phyloP scores from a whole-genome alignment of 768 basidiomycete genomes.

The Inosperma sp. region DNA sequence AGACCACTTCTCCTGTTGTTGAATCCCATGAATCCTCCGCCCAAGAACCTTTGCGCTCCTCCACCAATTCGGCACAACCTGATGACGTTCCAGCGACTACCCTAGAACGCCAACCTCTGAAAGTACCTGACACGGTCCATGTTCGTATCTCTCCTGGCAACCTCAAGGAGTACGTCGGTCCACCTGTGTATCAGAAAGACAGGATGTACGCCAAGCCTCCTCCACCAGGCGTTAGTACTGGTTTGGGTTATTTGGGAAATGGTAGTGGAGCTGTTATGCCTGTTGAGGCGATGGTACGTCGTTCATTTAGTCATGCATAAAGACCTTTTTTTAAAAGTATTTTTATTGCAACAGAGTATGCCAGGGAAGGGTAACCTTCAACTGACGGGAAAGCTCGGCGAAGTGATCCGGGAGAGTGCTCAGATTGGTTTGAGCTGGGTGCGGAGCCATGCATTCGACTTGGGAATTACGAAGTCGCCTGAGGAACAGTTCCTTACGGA shows the following conservation, averaged over 20 bases:
- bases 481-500: constrained; percentile 80
- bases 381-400: constrained; percentile 94
- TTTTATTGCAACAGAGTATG: constrained; percentile 77
- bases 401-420: constrained; percentile 95
- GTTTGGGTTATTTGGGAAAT: constrained; percentile 93
- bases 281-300: constrained; percentile 85
- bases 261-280: constrained; percentile 97
- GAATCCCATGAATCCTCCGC: constrained; percentile 14
- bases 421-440: constrained; percentile 95
- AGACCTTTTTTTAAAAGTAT: background rate
- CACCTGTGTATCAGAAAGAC: constrained; percentile 93
- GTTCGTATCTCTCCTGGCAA: constrained; percentile 82
- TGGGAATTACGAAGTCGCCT: constrained; percentile 73
- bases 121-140: constrained; percentile 73
- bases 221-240: constrained; percentile 91
- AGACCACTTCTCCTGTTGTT: background rate
- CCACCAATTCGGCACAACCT: constrained; percentile 15
- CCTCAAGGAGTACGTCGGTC: constrained; percentile 94
- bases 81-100: constrained; percentile 54
- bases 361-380: constrained; percentile 92
- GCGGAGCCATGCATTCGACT: constrained; percentile 81
- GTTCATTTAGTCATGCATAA: background rate
- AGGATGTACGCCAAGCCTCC: constrained; percentile 77
- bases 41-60: background rate
- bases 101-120: constrained; percentile 70